Conservation (phyloP, 345 rosid genomes). For the Orychophragmus violaceus region DNA sequence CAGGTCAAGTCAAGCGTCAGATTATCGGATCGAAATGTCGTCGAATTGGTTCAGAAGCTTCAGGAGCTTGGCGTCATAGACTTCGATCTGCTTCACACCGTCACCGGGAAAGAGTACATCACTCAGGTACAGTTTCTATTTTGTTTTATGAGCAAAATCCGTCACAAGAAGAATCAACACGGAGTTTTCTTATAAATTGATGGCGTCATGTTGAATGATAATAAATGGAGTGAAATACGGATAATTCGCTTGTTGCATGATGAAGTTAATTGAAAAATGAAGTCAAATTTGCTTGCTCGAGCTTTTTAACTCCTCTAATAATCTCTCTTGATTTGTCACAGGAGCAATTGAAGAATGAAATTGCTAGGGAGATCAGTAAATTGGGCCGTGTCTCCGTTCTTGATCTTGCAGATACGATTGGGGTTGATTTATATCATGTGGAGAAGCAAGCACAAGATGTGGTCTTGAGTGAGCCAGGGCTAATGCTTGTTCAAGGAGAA, state of each 20-base stretch:
- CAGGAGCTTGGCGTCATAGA: slow-evolving; percentile 87
- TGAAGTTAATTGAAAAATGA: neutral
- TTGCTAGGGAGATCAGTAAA: slow-evolving; percentile 49
- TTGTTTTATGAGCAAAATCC: no score
- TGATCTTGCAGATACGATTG: slow-evolving; percentile 74
- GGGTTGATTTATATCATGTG: slow-evolving; percentile 87
- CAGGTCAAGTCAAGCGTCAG: slow-evolving; percentile 85
- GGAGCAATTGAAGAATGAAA: slow-evolving; percentile 87
- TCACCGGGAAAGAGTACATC: slow-evolving; percentile 92
- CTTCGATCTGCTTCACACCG: slow-evolving; percentile 96
- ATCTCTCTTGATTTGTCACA: slow-evolving; percentile 9
- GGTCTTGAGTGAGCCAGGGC: slow-evolving; percentile 44
- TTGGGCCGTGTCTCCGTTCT: slow-evolving; percentile 80
- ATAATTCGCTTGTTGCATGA: slow-evolving; percentile 20
- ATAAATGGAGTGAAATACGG: no score
- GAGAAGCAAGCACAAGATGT: slow-evolving; percentile 82
- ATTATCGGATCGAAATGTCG: slow-evolving; percentile 88
- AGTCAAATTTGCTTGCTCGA: slow-evolving; percentile 9
- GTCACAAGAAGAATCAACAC: no score
- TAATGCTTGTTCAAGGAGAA: slow-evolving; percentile 80
- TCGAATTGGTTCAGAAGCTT: slow-evolving; percentile 93
- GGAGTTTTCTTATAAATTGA: neutral
- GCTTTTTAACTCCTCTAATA: neutral
- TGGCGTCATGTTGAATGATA: no score
- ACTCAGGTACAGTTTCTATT: slow-evolving; percentile 48